These are phyloP conservation scores for Hypsizygus marmoreus DNA, from an alignment of 768 basidiomycete species.

Conservation along the genomic window DNA sequence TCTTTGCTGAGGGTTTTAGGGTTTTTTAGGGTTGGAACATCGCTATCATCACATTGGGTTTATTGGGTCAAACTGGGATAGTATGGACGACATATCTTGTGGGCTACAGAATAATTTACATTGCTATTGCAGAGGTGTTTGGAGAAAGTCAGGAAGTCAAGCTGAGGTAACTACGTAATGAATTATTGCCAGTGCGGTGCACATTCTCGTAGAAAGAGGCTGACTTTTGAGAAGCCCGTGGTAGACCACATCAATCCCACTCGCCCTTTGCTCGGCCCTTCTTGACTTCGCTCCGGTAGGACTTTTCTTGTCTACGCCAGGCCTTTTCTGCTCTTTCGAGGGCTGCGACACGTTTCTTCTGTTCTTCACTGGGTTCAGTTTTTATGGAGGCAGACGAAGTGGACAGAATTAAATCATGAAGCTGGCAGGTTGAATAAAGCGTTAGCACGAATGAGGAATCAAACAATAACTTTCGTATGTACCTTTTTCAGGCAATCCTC, in stretches of 20 bases:
- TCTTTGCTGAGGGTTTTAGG: not conserved
- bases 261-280: constrained; percentile 27
- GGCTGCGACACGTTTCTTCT: constrained; percentile 53
- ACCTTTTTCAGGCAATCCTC: constrained; percentile 75
- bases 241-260: constrained; percentile 19
- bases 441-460: not conserved
- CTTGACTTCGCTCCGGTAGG: constrained; percentile 53
- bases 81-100: too few relatives aligned
- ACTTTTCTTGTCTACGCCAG: constrained; percentile 52
- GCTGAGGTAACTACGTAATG: too few relatives aligned
- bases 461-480: constrained; percentile 2
- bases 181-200: too few relatives aligned
- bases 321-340: constrained; percentile 48
- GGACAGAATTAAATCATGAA: constrained; percentile 51
- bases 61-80: too few relatives aligned
- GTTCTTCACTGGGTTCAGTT: constrained; percentile 56
- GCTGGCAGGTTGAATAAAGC: constrained; percentile 33
- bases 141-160: too few relatives aligned
- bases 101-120: too few relatives aligned
- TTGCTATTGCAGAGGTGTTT: too few relatives aligned
- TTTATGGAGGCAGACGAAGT: constrained; percentile 49
- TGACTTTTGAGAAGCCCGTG: too few relatives aligned
- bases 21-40: too few relatives aligned
- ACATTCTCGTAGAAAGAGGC: too few relatives aligned
- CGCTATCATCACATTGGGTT: too few relatives aligned